Evolutionary conservation across 1,284 basidiomycete genomes (phyloP).

Genomic region (Ganoderma resinaceum): DNA sequence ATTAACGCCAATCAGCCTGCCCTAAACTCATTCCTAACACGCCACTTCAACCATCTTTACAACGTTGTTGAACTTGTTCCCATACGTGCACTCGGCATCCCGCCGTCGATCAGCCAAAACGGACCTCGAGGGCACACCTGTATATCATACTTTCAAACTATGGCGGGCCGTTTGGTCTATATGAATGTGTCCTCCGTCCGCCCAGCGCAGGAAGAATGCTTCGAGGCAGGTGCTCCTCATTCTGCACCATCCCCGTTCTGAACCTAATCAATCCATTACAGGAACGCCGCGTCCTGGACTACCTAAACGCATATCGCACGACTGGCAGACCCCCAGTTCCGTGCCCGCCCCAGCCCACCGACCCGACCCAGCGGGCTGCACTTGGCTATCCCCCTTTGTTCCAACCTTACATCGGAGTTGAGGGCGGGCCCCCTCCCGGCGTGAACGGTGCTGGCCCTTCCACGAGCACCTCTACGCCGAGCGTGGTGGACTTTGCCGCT

Average conservation of each 20-base stretch:
- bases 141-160: neutral
- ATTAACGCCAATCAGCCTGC: neutral
- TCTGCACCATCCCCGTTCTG: conserved; percentile 6
- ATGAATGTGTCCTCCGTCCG: conserved; percentile 35
- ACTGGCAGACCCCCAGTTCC: conserved; percentile 53
- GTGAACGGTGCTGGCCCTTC: conserved; percentile 18
- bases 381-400: conserved; percentile 54
- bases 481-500: conserved; percentile 40
- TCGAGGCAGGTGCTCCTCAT: conserved; percentile 34
- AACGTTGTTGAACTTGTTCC: neutral
- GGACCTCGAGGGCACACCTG: neutral
- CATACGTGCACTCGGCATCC: neutral
- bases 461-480: conserved; percentile 19
- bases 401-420: conserved; percentile 41
- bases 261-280: conserved; percentile 32
- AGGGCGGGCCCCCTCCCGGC: conserved; percentile 11
- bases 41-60: neutral
- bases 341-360: conserved; percentile 47
- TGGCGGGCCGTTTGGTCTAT: conserved; percentile 26
- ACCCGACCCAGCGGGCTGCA: conserved; percentile 43
- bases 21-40: neutral
- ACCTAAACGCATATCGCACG: conserved; percentile 49
- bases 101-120: neutral
- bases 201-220: conserved; percentile 35
- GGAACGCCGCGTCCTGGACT: conserved; percentile 57